Evolutionary conservation across 495 filamentous ascomycete species (phyloP).

Genomic region (Pyronema domesticum): DNA sequence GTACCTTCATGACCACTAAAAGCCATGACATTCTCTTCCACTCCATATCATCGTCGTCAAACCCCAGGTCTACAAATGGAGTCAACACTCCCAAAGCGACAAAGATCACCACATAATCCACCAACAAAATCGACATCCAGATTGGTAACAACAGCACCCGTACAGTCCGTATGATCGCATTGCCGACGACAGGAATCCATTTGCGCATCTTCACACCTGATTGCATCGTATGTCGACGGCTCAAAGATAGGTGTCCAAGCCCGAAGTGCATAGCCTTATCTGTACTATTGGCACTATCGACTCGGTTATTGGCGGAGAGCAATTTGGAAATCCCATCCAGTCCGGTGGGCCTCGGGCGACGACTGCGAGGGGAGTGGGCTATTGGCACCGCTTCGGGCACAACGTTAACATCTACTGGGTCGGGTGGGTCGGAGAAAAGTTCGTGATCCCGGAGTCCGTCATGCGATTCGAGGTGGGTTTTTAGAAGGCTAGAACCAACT

Average conservation of each 20-base stretch:
- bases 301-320: not conserved
- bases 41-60: not conserved
- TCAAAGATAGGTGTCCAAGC: too few relatives aligned
- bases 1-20: too few relatives aligned
- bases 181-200: not conserved
- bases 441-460: not conserved
- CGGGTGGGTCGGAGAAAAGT: not conserved
- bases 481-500: not conserved
- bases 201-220: not conserved
- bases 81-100: not conserved
- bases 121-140: not conserved
- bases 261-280: not conserved
- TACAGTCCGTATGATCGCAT: not conserved
- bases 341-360: not conserved
- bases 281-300: not conserved
- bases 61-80: not conserved
- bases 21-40: too few relatives aligned
- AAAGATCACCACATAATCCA: not conserved
- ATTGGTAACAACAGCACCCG: not conserved
- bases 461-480: not conserved
- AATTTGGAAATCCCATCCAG: not conserved
- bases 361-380: not conserved
- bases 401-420: not conserved
- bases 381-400: not conserved
- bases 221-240: not conserved